Conservation (phyloP, 208 protist genomes). For the Trypanosoma grayi region DNA sequence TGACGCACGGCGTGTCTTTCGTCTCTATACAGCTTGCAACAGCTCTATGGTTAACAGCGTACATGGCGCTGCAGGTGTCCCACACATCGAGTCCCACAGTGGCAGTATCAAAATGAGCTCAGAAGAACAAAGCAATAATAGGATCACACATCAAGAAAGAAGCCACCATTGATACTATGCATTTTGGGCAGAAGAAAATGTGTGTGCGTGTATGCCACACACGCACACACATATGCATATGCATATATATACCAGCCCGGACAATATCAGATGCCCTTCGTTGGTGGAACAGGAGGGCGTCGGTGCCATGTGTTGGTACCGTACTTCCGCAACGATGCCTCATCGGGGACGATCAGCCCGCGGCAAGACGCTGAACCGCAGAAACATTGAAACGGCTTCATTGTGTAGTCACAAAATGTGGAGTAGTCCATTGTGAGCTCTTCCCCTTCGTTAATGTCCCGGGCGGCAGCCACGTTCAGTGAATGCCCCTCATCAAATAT, state of each 20-base stretch:
- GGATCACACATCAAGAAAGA: too few relatives aligned
- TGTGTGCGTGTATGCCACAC: too few relatives aligned
- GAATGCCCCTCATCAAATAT: conserved; percentile 76
- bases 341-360: conserved; percentile 53
- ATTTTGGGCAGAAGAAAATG: too few relatives aligned
- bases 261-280: conserved; percentile 4
- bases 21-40: too few relatives aligned
- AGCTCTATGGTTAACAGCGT: too few relatives aligned
- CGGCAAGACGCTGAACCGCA: conserved; percentile 67
- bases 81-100: too few relatives aligned
- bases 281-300: conserved; percentile 21
- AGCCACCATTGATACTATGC: too few relatives aligned
- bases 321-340: conserved; percentile 50
- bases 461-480: conserved; percentile 80
- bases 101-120: too few relatives aligned
- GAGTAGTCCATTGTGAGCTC: conserved; percentile 89
- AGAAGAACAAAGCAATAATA: not conserved
- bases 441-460: conserved; percentile 64
- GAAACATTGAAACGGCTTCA: conserved; percentile 82
- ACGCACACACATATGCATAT: not conserved
- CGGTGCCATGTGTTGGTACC: conserved; percentile 69
- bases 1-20: too few relatives aligned
- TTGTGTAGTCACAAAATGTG: conserved; percentile 87
- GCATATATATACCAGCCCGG: not conserved
- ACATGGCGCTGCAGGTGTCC: too few relatives aligned